Conservation (phyloP, 2,329 filamentous ascomycete species). For the Cercospora berteroae region DNA sequence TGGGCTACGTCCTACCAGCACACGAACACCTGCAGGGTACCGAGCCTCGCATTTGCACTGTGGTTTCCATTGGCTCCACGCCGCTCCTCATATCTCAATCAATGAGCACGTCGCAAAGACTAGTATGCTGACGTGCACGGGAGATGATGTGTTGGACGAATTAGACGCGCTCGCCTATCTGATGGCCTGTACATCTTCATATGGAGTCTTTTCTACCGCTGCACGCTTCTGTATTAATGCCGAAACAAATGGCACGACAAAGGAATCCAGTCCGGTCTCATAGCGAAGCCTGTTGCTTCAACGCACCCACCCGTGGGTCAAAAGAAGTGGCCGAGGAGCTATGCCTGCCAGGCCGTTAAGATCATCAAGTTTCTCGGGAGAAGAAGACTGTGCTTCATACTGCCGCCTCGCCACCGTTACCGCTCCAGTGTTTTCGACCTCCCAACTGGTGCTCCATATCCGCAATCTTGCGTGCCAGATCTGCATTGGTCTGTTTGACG, state of each 20-base stretch:
- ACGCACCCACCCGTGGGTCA: neutral
- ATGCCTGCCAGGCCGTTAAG: slow-evolving; percentile 1
- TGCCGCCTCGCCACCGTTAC: neutral
- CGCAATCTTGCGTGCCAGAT: slow-evolving; percentile 8
- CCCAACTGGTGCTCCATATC: slow-evolving; percentile 1
- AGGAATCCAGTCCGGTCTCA: neutral
- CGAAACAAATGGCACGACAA: neutral
- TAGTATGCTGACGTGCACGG: neutral
- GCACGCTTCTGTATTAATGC: neutral
- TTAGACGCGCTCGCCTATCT: neutral
- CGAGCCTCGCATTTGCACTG: neutral
- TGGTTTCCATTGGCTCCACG: neutral
- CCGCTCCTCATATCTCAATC: neutral
- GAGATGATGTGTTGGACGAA: neutral
- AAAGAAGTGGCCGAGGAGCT: neutral
- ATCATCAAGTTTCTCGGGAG: neutral
- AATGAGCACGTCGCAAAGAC: neutral
- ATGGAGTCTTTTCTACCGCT: neutral
- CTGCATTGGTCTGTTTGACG: slow-evolving; percentile 6
- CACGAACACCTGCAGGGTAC: neutral
- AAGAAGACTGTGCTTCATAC: neutral
- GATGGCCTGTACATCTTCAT: neutral
- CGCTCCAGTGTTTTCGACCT: neutral
- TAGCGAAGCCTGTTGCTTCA: neutral
- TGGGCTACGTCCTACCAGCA: neutral